These are phyloP conservation scores for Primulina eburnea DNA, from an alignment of 257 asterid genomes.

Conservation along the genomic window DNA sequence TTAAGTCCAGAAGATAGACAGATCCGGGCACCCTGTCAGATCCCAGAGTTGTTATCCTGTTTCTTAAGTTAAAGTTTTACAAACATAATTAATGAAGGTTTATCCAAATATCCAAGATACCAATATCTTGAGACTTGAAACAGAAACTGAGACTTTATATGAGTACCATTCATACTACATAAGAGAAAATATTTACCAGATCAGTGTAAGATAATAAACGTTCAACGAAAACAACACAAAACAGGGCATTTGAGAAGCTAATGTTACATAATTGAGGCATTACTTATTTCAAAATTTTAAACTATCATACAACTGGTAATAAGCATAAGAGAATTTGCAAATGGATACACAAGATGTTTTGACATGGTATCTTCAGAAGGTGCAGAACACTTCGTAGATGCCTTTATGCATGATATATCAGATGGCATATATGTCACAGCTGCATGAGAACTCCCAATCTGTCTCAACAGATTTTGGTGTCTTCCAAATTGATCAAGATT, in stretches of 20 bases:
- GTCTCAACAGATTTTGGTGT: constrained; percentile 33
- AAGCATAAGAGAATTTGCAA: constrained; percentile 18
- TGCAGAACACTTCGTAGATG: constrained; percentile 31
- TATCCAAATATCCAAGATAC: constrained; percentile 6
- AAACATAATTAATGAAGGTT: constrained; percentile 18
- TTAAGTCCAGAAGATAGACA: constrained; percentile 61
- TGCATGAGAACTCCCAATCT: constrained; percentile 43
- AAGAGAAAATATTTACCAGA: constrained; percentile 3
- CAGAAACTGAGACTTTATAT: background rate
- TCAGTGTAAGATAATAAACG: background rate
- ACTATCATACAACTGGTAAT: background rate
- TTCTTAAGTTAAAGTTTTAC: constrained; percentile 39
- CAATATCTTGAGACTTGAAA: constrained; percentile 6
- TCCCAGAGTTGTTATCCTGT: constrained; percentile 81
- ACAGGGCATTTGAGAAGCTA: background rate
- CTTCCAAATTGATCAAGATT: constrained; percentile 33
- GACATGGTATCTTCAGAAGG: constrained; percentile 34
- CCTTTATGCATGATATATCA: constrained; percentile 69
- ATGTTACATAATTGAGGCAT: constrained; percentile 8
- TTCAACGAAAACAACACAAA: background rate
- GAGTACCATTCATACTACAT: constrained; percentile 16
- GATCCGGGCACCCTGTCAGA: constrained; percentile 67
- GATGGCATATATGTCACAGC: constrained; percentile 43
- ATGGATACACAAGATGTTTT: constrained; percentile 76
- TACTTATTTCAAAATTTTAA: background rate